These are phyloP conservation scores for Gaultheria prostrata DNA, from an alignment of 148 eudicot genomes.

Conservation along the genomic window DNA sequence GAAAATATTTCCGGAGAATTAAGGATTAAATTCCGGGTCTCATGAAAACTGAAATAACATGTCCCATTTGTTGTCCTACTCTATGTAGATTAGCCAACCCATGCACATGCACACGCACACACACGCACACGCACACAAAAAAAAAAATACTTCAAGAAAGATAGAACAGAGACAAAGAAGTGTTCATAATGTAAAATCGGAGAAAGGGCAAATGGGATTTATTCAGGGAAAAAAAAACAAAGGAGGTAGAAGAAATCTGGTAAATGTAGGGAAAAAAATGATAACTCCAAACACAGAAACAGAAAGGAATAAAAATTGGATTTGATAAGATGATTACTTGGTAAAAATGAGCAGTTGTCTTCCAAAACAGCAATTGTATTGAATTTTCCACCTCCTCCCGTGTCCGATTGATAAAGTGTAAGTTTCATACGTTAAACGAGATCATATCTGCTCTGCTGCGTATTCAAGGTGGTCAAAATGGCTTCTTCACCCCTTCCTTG, in stretches of 20 bases:
- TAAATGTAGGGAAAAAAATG: neutral
- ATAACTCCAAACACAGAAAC: neutral
- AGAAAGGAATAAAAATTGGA: neutral
- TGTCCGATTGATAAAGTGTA: neutral
- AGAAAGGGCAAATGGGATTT: neutral
- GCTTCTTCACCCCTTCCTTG: neutral
- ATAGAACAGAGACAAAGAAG: neutral
- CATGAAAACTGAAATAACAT: constrained; percentile 7
- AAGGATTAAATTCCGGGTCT: neutral
- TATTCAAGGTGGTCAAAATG: neutral
- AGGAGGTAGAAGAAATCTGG: neutral
- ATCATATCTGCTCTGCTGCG: neutral
- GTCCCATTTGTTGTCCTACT: neutral
- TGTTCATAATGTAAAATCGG: neutral
- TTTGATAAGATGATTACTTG: neutral
- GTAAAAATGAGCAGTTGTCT: neutral
- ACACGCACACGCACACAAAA: no score
- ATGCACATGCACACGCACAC: no score
- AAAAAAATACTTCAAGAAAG: neutral
- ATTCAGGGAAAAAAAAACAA: neutral
- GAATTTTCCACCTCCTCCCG: neutral
- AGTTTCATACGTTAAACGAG: neutral
- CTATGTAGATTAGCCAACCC: neutral
- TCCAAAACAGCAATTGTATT: neutral
- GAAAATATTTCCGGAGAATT: neutral